phyloP scores from a whole-genome alignment of 2,329 filamentous ascomycete species.

The Verticillium dahliae region DNA sequence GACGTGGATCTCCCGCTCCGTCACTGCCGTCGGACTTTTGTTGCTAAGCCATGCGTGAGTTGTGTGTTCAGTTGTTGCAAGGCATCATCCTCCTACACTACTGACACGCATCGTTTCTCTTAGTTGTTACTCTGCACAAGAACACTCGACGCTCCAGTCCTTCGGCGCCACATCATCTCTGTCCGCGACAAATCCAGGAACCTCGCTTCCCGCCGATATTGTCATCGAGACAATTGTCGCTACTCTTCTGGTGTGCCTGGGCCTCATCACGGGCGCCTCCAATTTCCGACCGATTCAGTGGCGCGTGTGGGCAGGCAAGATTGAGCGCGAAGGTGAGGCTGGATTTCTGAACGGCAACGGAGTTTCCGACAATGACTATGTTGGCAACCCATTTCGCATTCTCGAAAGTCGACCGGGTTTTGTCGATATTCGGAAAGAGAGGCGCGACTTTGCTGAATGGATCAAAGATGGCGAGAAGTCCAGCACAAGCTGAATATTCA shows the following conservation, averaged over 20 bases:
- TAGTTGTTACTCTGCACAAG: slow-evolving; percentile 94
- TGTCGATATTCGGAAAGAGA: slow-evolving; percentile 76
- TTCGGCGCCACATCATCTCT: slow-evolving; percentile 40
- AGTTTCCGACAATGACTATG: slow-evolving; percentile 62
- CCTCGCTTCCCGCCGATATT: slow-evolving; percentile 74
- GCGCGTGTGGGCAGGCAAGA: slow-evolving; percentile 74
- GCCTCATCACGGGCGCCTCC: slow-evolving; percentile 72
- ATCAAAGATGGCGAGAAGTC: slow-evolving; percentile 31
- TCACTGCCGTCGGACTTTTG: slow-evolving; percentile 69
- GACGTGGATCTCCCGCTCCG: slow-evolving; percentile 63
- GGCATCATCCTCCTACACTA: background rate
- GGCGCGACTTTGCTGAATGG: slow-evolving; percentile 75
- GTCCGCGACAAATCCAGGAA: slow-evolving; percentile 32
- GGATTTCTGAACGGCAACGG: slow-evolving; percentile 51
- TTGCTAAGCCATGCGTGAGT: slow-evolving; percentile 83
- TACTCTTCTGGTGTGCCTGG: slow-evolving; percentile 72
- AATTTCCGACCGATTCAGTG: slow-evolving; percentile 79
- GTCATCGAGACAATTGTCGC: slow-evolving; percentile 78
- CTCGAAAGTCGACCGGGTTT: slow-evolving; percentile 81
- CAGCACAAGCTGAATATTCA: slow-evolving; percentile 3
- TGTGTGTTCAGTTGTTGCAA: background rate
- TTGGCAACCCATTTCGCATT: slow-evolving; percentile 71
- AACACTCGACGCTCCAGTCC: slow-evolving; percentile 72
- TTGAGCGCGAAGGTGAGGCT: slow-evolving; percentile 68
- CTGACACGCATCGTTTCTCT: slow-evolving; percentile 7